These are phyloP conservation scores for Fusarium domesticum DNA, from an alignment of 2,329 filamentous ascomycete species.

Conservation along the genomic window DNA sequence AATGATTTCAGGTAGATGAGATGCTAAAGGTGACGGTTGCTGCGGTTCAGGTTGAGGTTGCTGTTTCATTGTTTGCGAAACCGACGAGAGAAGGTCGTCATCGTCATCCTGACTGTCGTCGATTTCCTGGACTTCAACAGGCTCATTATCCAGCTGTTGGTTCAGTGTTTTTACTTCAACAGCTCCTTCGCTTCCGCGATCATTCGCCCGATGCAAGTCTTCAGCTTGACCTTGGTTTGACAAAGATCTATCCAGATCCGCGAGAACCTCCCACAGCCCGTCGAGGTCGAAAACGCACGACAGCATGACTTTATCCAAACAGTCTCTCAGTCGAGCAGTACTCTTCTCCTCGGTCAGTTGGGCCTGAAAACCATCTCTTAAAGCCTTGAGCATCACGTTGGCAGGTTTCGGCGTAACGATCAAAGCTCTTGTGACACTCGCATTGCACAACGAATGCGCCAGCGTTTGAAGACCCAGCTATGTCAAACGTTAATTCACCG, in stretches of 20 bases:
- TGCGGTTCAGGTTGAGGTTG: slow-evolving; percentile 1
- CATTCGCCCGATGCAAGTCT: slow-evolving; percentile 22
- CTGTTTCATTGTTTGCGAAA: neutral
- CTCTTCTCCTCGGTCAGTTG: slow-evolving; percentile 31
- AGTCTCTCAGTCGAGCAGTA: slow-evolving; percentile 30
- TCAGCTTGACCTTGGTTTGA: slow-evolving; percentile 34
- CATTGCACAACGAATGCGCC: slow-evolving; percentile 38
- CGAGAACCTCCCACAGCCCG: slow-evolving; percentile 55
- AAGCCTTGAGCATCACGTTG: slow-evolving; percentile 38
- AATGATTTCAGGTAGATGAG: slow-evolving; percentile 41
- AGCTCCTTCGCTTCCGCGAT: neutral
- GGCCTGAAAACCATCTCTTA: slow-evolving; percentile 41
- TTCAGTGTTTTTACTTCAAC: neutral
- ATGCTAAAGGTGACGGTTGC: neutral
- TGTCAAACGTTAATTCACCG: slow-evolving; percentile 6
- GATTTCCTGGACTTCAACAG: slow-evolving; percentile 31
- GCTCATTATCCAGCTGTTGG: neutral
- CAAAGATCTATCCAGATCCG: slow-evolving; percentile 44
- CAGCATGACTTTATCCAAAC: slow-evolving; percentile 51
- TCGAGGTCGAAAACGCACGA: slow-evolving; percentile 58
- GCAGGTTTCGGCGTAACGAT: slow-evolving; percentile 50
- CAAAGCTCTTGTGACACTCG: slow-evolving; percentile 32
- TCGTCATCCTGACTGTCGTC: slow-evolving; percentile 36
- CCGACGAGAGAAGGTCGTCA: slow-evolving; percentile 18
- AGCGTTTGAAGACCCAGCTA: slow-evolving; percentile 50